phyloP scores from a whole-genome alignment of 1,139 yeast species.

The Maudiozyma humilis region DNA sequence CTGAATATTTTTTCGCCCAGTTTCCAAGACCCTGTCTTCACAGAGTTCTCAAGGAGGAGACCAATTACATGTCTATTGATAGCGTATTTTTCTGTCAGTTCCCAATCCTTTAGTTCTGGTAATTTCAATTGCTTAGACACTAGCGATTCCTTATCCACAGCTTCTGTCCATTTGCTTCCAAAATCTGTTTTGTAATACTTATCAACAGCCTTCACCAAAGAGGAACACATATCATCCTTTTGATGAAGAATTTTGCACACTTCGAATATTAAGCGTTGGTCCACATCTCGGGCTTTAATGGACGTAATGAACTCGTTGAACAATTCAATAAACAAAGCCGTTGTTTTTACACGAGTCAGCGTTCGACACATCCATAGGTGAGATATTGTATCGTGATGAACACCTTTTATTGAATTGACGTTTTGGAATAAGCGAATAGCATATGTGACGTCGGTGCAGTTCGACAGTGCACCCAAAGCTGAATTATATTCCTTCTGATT shows the following conservation, averaged over 20 bases:
- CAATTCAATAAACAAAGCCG: slow-evolving; percentile 14
- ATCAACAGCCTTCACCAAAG: slow-evolving; percentile 9
- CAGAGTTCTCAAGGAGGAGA: slow-evolving; percentile 17
- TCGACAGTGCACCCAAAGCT: slow-evolving; percentile 27
- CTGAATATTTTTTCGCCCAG: slow-evolving; percentile 15
- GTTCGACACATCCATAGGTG: slow-evolving; percentile 22
- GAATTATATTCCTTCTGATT: slow-evolving; percentile 27
- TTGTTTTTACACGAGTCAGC: slow-evolving; percentile 16
- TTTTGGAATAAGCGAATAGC: slow-evolving; percentile 16
- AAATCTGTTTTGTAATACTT: slow-evolving; percentile 16
- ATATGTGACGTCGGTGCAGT: slow-evolving; percentile 19
- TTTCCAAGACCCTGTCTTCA: slow-evolving; percentile 12
- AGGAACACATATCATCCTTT: slow-evolving; percentile 7
- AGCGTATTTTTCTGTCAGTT: slow-evolving; percentile 11
- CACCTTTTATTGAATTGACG: slow-evolving; percentile 14
- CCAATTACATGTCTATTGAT: slow-evolving; percentile 18
- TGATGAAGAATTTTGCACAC: slow-evolving; percentile 17
- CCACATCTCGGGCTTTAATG: slow-evolving; percentile 17
- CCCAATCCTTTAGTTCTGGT: slow-evolving; percentile 18
- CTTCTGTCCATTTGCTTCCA: slow-evolving; percentile 1
- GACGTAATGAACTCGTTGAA: slow-evolving; percentile 16
- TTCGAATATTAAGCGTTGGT: slow-evolving; percentile 21
- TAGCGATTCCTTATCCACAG: neutral
- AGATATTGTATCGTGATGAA: slow-evolving; percentile 22
- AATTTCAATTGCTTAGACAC: slow-evolving; percentile 8